Evolutionary conservation across 2,329 filamentous ascomycete genomes (phyloP).

Genomic region (Phyllosticta citriasiana): DNA sequence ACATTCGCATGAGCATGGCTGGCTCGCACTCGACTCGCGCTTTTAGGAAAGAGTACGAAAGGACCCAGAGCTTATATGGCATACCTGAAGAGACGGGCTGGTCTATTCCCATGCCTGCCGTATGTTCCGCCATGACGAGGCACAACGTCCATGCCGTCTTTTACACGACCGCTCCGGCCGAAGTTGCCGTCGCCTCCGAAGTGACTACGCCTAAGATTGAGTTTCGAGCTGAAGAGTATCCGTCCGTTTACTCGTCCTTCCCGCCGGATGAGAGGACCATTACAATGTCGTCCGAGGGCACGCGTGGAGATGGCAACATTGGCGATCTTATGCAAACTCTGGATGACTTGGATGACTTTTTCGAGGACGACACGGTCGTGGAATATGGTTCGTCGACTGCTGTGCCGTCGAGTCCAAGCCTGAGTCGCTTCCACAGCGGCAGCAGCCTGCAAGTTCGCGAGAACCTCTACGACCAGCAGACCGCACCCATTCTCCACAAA

Average conservation of each 20-base stretch:
- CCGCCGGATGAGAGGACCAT: slow-evolving; percentile 62
- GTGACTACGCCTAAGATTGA: slow-evolving; percentile 76
- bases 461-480: slow-evolving; percentile 85
- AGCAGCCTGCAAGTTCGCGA: slow-evolving; percentile 58
- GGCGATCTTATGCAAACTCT: slow-evolving; percentile 65
- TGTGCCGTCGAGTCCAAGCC: slow-evolving; percentile 22
- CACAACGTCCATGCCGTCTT: slow-evolving; percentile 93
- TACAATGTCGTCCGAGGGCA: slow-evolving; percentile 88
- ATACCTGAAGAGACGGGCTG: slow-evolving; percentile 93
- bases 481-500: slow-evolving; percentile 78
- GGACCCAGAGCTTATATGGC: slow-evolving; percentile 87
- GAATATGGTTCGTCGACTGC: slow-evolving; percentile 25
- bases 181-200: slow-evolving; percentile 41
- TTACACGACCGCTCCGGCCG: slow-evolving; percentile 66
- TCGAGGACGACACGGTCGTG: slow-evolving; percentile 33
- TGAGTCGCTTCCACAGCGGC: slow-evolving; percentile 18
- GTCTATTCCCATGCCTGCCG: slow-evolving; percentile 88
- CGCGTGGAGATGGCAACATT: slow-evolving; percentile 59
- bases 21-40: slow-evolving; percentile 68
- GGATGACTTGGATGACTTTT: slow-evolving; percentile 47
- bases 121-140: slow-evolving; percentile 76
- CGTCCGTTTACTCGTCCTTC: slow-evolving; percentile 48
- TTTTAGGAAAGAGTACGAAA: slow-evolving; percentile 87
- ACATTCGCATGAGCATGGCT: slow-evolving; percentile 97
- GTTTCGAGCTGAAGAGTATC: slow-evolving; percentile 83